Evolutionary conservation across 768 basidiomycete species (phyloP).

Genomic region (Steccherinum ochraceum): DNA sequence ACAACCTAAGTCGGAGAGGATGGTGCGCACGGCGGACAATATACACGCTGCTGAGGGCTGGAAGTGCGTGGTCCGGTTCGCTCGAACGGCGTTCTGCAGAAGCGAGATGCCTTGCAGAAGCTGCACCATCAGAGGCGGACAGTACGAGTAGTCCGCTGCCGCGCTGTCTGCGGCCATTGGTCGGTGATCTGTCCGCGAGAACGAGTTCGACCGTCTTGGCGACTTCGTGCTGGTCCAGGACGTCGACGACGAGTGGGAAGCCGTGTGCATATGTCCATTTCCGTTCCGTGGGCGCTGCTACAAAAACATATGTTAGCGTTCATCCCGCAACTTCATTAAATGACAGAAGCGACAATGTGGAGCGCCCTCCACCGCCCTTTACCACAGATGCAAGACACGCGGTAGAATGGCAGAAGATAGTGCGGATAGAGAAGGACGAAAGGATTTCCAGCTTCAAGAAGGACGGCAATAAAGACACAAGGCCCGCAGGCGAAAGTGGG

Average conservation of each 20-base stretch:
- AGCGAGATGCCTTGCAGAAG: conserved; percentile 81
- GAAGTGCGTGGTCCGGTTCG: conserved; percentile 76
- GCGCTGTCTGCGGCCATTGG: conserved; percentile 35
- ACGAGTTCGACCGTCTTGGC: conserved; percentile 18
- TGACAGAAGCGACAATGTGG: neutral
- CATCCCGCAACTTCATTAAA: neutral
- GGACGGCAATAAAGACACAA: neutral
- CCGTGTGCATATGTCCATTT: conserved; percentile 41
- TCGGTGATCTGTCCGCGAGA: conserved; percentile 34
- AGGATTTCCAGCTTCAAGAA: neutral
- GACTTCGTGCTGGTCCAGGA: conserved; percentile 50
- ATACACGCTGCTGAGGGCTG: conserved; percentile 93
- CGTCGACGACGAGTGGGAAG: conserved; percentile 44
- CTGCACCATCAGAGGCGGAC: conserved; percentile 75
- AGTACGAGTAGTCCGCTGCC: conserved; percentile 39
- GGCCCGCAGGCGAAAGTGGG: neutral
- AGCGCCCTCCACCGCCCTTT: neutral
- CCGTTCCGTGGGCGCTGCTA: conserved; percentile 24
- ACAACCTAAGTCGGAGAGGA: conserved; percentile 79
- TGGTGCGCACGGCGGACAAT: conserved; percentile 87
- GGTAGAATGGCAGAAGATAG: neutral
- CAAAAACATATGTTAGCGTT: neutral
- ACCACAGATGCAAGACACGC: no score
- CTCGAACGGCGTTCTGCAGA: conserved; percentile 76
- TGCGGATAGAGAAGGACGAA: neutral